phyloP scores from a whole-genome alignment of 257 asterid species.

The Fraxinus anomala region DNA sequence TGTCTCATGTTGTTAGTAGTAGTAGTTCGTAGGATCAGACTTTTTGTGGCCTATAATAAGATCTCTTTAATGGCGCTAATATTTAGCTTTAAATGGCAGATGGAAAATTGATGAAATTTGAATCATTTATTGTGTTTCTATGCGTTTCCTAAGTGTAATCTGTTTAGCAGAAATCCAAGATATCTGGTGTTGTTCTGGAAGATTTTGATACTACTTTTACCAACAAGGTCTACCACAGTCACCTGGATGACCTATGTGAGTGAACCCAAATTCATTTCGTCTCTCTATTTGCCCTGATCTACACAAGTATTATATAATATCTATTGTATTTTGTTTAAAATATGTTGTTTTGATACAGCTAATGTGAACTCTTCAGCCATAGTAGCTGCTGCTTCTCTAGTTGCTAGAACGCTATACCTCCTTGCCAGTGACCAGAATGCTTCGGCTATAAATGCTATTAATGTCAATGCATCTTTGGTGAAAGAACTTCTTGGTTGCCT shows the following conservation, averaged over 20 bases:
- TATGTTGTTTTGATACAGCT: slow-evolving; percentile 59
- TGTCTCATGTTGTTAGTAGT: no score
- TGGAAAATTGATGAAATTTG: slow-evolving; percentile 15
- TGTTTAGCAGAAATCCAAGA: slow-evolving; percentile 65
- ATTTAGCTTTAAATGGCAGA: neutral
- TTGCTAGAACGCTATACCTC: slow-evolving; percentile 81
- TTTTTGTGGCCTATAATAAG: neutral
- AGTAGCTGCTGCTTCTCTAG: slow-evolving; percentile 85
- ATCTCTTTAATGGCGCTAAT: neutral
- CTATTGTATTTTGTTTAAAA: slow-evolving; percentile 18
- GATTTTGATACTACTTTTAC: slow-evolving; percentile 85
- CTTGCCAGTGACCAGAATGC: slow-evolving; percentile 68
- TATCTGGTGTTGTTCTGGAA: slow-evolving; percentile 85
- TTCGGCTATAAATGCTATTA: slow-evolving; percentile 47
- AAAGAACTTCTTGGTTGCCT: slow-evolving; percentile 81
- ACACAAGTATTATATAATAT: slow-evolving; percentile 5
- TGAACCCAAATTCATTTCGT: slow-evolving; percentile 33
- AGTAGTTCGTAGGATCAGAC: neutral
- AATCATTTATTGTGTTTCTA: slow-evolving; percentile 12
- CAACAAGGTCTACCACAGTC: slow-evolving; percentile 92
- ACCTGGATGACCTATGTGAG: slow-evolving; percentile 88
- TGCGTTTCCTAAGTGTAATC: slow-evolving; percentile 23
- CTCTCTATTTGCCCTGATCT: slow-evolving; percentile 24
- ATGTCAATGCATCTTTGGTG: slow-evolving; percentile 68
- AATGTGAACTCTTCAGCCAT: slow-evolving; percentile 81